Evolutionary conservation across 2,329 filamentous ascomycete genomes (phyloP), one percentile per base, ranked within the genome.

Genomic region (Botryosphaeria dothidea): DNA sequence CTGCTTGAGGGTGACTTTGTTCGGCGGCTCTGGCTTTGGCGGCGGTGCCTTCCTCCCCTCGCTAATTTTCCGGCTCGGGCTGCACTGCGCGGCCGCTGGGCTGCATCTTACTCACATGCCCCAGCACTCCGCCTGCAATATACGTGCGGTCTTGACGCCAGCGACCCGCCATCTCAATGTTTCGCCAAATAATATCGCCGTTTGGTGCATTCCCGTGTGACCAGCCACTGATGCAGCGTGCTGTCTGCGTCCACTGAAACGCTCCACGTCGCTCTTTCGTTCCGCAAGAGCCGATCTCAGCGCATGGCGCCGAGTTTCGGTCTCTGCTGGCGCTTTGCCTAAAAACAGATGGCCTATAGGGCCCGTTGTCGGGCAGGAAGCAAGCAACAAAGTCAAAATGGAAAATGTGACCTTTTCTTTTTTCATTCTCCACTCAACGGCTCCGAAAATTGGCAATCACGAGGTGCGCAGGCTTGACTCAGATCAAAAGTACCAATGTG

Each of bases 31-130:
- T 34, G 27, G 25, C 17, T 58, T n/a, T 58, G 38, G 38, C 54
- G 21, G 21, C 52, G n/a, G 52, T n/a, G 46, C 15, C 21, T 23
- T 36, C 34, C 5, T 29, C 56, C 52, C 62, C 52, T 64, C 62
- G 62, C 62, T 64, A 64, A 64, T 48, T 57, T 64, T 64, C 56
- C 56, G 41, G 56, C 25, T 60, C 34, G 38, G 56, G 56, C 56
- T 60, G 41, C 38, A 31, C 54, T 23, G 38, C 38, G 23, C 5
- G n/a, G 45, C 45, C 25, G 4, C 15, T 45, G 41, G 46, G 21
- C 38, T 60, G 25, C 38, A n/a, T 34, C 19, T 31, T 15, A 4
- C 38, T 6, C 46, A 6, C 31, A 34, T 3, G 23, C 54, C 52
- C 3, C 5, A 9, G 15, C 17, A 11, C 38, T 17, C 15, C 27